Percentiles rank a stretch among this genome's conserved stretches.
Conservation (phyloP, 768 basidiomycete species). For the Pleurotus salmoneostramineus region DNA sequence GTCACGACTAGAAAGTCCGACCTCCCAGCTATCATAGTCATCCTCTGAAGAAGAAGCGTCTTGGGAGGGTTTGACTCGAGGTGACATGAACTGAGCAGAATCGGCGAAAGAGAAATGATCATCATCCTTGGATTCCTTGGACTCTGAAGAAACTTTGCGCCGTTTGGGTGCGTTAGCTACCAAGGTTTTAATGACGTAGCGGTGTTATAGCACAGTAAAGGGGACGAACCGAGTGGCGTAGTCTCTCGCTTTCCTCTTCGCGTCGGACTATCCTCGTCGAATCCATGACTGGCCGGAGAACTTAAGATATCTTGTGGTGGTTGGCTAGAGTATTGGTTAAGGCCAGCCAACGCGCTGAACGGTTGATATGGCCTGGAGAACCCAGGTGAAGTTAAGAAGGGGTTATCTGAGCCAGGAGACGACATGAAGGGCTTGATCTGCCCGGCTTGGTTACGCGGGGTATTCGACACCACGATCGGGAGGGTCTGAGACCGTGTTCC, state of each 20-base stretch:
- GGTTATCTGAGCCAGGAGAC: conserved; percentile 1
- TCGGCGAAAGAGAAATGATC: conserved; percentile 1
- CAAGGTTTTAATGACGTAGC: neutral
- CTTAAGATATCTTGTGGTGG: neutral
- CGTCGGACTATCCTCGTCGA: neutral
- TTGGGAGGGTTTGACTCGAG: too few relatives aligned
- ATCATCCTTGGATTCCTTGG: neutral
- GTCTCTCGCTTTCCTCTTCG: neutral
- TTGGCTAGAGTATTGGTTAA: neutral
- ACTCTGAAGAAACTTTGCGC: conserved; percentile 7
- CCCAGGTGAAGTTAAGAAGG: neutral
- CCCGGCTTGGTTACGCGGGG: neutral
- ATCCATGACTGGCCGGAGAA: too few relatives aligned
- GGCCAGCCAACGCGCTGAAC: neutral
- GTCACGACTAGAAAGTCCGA: conserved; percentile 14
- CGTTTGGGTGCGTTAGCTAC: neutral
- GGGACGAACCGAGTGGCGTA: neutral
- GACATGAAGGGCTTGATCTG: neutral
- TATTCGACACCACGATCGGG: neutral
- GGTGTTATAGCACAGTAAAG: neutral
- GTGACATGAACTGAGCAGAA: neutral
- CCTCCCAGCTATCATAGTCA: conserved; percentile 28
- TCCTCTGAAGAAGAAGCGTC: conserved; percentile 13
- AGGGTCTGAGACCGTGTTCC: neutral
- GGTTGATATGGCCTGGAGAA: neutral